Conservation (phyloP, 2,329 filamentous ascomycete species). For the Magnaporthiopsis rhizophila region DNA sequence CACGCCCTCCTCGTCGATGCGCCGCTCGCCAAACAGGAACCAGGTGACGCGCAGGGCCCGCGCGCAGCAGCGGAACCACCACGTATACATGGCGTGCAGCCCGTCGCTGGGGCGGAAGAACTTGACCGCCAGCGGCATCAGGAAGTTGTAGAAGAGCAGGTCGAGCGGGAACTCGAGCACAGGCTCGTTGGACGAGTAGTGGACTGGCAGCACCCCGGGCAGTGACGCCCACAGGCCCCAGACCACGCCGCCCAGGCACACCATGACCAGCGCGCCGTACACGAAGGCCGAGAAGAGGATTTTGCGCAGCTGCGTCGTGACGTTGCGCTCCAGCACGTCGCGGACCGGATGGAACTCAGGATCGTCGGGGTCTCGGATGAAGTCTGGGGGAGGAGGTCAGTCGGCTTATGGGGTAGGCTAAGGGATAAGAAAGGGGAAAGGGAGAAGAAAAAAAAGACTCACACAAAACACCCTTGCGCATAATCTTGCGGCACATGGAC, state of each 20-base stretch:
- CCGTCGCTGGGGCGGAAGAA: slow-evolving; percentile 80
- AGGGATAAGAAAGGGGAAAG: slow-evolving; percentile 6
- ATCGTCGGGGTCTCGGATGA: slow-evolving; percentile 96
- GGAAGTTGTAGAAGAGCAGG: slow-evolving; percentile 90
- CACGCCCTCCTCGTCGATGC: slow-evolving; percentile 71
- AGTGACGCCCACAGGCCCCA: slow-evolving; percentile 73
- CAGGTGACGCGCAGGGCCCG: slow-evolving; percentile 72
- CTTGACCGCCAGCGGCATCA: slow-evolving; percentile 80
- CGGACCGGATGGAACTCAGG: slow-evolving; percentile 97
- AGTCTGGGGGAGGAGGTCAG: slow-evolving; percentile 46
- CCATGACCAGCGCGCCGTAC: slow-evolving; percentile 84
- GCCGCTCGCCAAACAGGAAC: slow-evolving; percentile 84
- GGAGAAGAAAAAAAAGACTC: slow-evolving; percentile 29
- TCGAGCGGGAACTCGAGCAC: slow-evolving; percentile 92
- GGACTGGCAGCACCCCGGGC: slow-evolving; percentile 72
- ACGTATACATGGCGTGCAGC: slow-evolving; percentile 78
- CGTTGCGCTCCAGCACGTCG: slow-evolving; percentile 87
- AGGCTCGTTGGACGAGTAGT: slow-evolving; percentile 88
- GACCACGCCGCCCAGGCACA: slow-evolving; percentile 91
- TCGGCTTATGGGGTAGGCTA: too few species aligned
- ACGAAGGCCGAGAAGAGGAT: slow-evolving; percentile 94
- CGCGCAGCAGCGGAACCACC: slow-evolving; percentile 92
- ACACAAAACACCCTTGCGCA: slow-evolving; percentile 90
- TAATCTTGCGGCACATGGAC: slow-evolving; percentile 96
- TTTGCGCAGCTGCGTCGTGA: slow-evolving; percentile 88